A percentile compares a stretch with the other conserved stretches of the same genome.
Evolutionary conservation across 768 basidiomycete genomes (phyloP).

Genomic region (Amanita rimosa): DNA sequence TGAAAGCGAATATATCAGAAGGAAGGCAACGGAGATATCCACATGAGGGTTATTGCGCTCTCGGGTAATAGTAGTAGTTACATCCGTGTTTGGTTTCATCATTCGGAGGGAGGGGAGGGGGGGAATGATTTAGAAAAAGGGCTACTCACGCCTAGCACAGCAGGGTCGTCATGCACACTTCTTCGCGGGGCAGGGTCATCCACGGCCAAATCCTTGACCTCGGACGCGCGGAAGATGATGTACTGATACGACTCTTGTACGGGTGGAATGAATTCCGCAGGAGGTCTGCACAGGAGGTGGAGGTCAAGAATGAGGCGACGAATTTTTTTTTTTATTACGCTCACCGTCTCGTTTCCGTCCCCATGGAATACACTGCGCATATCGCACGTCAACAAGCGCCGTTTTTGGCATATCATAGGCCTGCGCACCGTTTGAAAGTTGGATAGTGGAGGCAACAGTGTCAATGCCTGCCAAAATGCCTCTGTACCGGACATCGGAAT

Average conservation of each 20-base stretch:
- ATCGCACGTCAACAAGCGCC: neutral
- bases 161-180: slow-evolving; percentile 76
- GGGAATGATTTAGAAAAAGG: slow-evolving; percentile 6
- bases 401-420: too few relatives aligned
- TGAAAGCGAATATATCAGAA: slow-evolving; percentile 24
- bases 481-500: slow-evolving; percentile 84
- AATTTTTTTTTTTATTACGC: slow-evolving; percentile 13
- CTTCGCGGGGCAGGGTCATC: slow-evolving; percentile 52
- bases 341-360: slow-evolving; percentile 75
- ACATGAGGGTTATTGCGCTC: slow-evolving; percentile 33
- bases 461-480: slow-evolving; percentile 84
- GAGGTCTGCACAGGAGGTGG: slow-evolving; percentile 32
- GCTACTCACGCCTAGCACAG: slow-evolving; percentile 67
- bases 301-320: slow-evolving; percentile 13
- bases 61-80: slow-evolving; percentile 14
- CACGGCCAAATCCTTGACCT: slow-evolving; percentile 83
- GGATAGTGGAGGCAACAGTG: slow-evolving; percentile 76
- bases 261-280: slow-evolving; percentile 72
- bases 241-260: slow-evolving; percentile 78
- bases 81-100: slow-evolving; percentile 23
- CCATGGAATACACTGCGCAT: slow-evolving; percentile 69
- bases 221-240: slow-evolving; percentile 85
- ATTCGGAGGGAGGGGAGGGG: slow-evolving; percentile 9
- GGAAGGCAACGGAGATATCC: slow-evolving; percentile 54
- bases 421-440: slow-evolving; percentile 68